Evolutionary conservation across 495 filamentous ascomycete genomes (phyloP), one percentile per base, ranked within the genome.

Genomic region (Amorphotheca resinae): DNA sequence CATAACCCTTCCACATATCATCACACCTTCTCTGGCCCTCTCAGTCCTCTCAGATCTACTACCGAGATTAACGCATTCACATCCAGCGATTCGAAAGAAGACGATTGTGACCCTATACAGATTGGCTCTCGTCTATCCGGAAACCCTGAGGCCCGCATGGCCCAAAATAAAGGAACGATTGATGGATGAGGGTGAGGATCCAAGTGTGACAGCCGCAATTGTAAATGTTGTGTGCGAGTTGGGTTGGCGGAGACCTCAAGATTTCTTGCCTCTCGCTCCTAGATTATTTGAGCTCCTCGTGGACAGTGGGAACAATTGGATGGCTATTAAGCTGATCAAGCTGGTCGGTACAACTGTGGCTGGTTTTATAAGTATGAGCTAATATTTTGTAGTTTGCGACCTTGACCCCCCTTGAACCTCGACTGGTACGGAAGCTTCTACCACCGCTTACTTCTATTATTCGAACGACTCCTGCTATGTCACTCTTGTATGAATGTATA

Each of bases 251-350:
- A 74, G 93, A 47, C 91, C 91, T 1, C 78, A 84, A 46, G 93
- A 98, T 57, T 96, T 96, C 51, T 71, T 98, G 2, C 82, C 93
- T 6, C 65, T 98, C 11, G 91, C 91, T 4, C 91, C 93, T 9
- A 72, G 91, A 38, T 65, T 98, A 23, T 98, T 96, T 49, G 85
- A 93, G 41, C 66, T 98, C 9, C 66, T 98, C 8, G 87, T 94
- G n/a, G 82, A 89, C 39, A 76, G 85, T 22, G 83, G 81, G 4
- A 96, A 98, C 58, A 98, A 98, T 63, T 98, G 91, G 91, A 96
- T 98, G 89, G 88, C 87, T 23, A 96, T 98, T 56, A 98, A 98
- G 54, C 75, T 96, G 42, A 98, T 98, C 56, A 98, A 98, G 59
- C 73, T 98, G 38, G 87, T 91, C 55, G 46, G 79, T 63, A 2